Evolutionary conservation across 164 flowering plant genomes (phyloP).

Genomic region (Litsea cubeba): DNA sequence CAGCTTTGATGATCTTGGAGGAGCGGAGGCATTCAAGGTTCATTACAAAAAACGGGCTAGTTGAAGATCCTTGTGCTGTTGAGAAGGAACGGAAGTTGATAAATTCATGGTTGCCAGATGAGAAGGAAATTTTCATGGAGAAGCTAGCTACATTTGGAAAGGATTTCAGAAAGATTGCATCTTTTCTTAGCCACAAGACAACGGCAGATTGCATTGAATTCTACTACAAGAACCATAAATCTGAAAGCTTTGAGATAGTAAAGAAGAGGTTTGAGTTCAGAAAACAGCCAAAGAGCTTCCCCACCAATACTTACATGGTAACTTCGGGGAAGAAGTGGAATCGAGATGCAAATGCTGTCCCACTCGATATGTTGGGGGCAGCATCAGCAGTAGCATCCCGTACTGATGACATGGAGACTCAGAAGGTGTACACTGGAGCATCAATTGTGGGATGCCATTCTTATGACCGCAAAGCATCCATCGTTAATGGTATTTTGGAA

Average conservation of each 20-base stretch:
- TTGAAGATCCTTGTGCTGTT: constrained; percentile 78
- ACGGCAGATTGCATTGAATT: constrained; percentile 92
- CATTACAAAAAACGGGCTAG: constrained; percentile 66
- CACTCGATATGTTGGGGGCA: constrained; percentile 79
- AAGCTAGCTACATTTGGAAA: constrained; percentile 67
- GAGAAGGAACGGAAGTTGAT: constrained; percentile 78
- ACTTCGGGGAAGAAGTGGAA: constrained; percentile 70
- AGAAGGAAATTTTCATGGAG: constrained; percentile 71
- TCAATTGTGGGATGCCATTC: background rate
- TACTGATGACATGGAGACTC: constrained; percentile 32
- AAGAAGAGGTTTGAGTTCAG: constrained; percentile 43
- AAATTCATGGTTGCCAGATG: constrained; percentile 84
- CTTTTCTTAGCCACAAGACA: constrained; percentile 78
- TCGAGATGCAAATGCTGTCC: constrained; percentile 60
- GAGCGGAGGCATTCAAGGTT: constrained; percentile 60
- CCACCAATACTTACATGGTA: constrained; percentile 52
- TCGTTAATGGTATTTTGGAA: constrained; percentile 25
- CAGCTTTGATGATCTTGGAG: constrained; percentile 65
- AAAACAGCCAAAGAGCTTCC: constrained; percentile 40
- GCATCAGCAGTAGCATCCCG: constrained; percentile 67
- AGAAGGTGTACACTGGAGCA: constrained; percentile 22
- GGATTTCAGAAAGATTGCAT: constrained; percentile 80
- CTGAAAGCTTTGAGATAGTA: constrained; percentile 63
- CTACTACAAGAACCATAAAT: constrained; percentile 95
- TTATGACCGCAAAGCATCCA: no score